These are phyloP conservation scores for Sporothrix phasma DNA, from an alignment of 2,329 filamentous ascomycete species.

Conservation along the genomic window DNA sequence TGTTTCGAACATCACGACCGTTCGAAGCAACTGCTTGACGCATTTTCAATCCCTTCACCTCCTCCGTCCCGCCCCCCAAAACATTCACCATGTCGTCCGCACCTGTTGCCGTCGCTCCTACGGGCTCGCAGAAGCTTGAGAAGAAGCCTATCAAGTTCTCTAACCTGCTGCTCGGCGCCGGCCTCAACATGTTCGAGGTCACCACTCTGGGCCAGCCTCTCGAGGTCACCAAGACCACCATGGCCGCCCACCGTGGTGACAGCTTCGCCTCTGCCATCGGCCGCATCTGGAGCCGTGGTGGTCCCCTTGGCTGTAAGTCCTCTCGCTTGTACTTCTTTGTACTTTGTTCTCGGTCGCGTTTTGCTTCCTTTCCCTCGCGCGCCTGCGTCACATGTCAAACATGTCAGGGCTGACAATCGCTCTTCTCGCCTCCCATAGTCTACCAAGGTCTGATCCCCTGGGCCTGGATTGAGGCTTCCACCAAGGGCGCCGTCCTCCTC, in stretches of 20 bases:
- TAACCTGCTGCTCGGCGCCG: slow-evolving; percentile 88
- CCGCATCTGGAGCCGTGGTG: slow-evolving; percentile 89
- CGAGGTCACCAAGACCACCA: slow-evolving; percentile 98
- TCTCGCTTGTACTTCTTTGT: not conserved
- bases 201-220: slow-evolving; percentile 64
- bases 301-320: slow-evolving; percentile 81
- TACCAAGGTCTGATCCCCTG: slow-evolving; percentile 99
- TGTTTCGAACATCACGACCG: slow-evolving; percentile 10
- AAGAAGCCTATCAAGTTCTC: slow-evolving; percentile 99
- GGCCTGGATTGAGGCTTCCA: slow-evolving; percentile 99
- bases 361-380: not conserved
- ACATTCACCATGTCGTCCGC: slow-evolving; percentile 52
- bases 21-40: slow-evolving; percentile 8
- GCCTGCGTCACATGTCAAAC: slow-evolving; percentile 3
- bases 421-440: slow-evolving; percentile 44
- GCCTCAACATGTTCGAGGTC: slow-evolving; percentile 92
- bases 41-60: not conserved
- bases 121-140: slow-evolving; percentile 55
- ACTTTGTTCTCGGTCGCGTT: not conserved
- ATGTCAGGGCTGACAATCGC: not conserved
- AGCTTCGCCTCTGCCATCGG: slow-evolving; percentile 70
- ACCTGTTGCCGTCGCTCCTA: slow-evolving; percentile 41
- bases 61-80: slow-evolving; percentile 16
- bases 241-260: slow-evolving; percentile 92
- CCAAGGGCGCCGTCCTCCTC: slow-evolving; percentile 96